Conservation (phyloP, 306 rosid species). For the Trichosanthes truncata region DNA sequence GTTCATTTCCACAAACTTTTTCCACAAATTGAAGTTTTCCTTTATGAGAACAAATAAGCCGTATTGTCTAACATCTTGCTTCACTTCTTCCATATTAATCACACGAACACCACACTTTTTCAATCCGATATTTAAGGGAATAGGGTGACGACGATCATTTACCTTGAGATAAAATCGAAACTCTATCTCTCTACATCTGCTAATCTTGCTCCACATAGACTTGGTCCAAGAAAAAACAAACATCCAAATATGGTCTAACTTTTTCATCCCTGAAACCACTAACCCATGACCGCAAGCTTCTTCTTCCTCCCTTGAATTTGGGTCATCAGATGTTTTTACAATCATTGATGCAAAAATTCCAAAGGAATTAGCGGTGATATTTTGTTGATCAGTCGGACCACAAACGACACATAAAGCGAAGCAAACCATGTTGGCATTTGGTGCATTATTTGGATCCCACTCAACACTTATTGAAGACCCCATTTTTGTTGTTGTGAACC, state of each 20-base stretch:
- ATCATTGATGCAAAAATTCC: not conserved
- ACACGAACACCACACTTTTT: not conserved
- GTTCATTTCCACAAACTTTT: no score
- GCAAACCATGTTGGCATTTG: not conserved
- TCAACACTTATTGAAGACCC: not conserved
- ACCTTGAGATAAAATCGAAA: not conserved
- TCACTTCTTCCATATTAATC: not conserved
- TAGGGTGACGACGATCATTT: not conserved
- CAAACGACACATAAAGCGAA: not conserved
- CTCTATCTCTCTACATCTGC: not conserved
- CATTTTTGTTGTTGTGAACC: slow-evolving; percentile 5
- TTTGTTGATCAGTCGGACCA: not conserved
- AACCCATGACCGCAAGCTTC: not conserved
- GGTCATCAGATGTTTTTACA: not conserved
- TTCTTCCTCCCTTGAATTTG: not conserved
- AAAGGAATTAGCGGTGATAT: not conserved
- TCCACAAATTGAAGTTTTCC: no score
- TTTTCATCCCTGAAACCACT: not conserved
- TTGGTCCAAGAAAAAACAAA: not conserved
- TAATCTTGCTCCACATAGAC: not conserved
- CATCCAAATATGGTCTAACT: not conserved
- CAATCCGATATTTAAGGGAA: not conserved
- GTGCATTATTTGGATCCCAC: not conserved
- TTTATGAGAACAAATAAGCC: not conserved
- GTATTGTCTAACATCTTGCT: not conserved